phyloP scores from a whole-genome alignment of 192 early-diverging fungal genomes.

The Coemansia sp. region DNA sequence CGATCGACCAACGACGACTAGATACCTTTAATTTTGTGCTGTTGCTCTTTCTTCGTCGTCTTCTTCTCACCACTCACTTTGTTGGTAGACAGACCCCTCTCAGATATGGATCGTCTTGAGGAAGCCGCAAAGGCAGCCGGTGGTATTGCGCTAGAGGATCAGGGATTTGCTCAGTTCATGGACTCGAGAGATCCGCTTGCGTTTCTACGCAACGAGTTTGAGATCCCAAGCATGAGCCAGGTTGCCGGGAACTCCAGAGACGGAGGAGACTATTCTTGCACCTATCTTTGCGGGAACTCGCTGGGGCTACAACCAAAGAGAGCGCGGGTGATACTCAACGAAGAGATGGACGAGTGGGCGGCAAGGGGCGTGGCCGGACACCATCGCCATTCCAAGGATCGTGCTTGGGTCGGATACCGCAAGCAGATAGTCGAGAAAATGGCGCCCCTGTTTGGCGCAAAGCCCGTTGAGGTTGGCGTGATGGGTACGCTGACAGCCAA shows the following conservation, averaged over 20 bases:
- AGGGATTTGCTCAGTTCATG: conserved; percentile 60
- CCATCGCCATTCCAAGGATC: conserved; percentile 76
- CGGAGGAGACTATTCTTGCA: conserved; percentile 46
- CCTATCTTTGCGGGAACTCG: conserved; percentile 95
- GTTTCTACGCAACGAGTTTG: conserved; percentile 68
- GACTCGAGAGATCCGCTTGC: conserved; percentile 64
- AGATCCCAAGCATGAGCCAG: conserved; percentile 61
- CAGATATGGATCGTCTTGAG: conserved; percentile 31
- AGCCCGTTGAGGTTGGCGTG: conserved; percentile 71
- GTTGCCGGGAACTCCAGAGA: conserved; percentile 33
- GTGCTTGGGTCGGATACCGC: conserved; percentile 88
- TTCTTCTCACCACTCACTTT: not conserved
- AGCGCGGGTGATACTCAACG: conserved; percentile 65
- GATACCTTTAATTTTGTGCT: not conserved
- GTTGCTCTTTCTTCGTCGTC: not conserved
- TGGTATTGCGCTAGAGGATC: conserved; percentile 24
- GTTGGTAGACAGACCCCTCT: not conserved
- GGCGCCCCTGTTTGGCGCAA: conserved; percentile 76
- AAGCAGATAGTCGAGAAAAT: conserved; percentile 70
- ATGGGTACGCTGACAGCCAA: conserved; percentile 95
- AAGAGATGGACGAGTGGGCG: conserved; percentile 93
- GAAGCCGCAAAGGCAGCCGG: conserved; percentile 17
- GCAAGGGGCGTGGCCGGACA: conserved; percentile 86
- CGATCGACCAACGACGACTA: not conserved
- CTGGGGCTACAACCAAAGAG: conserved; percentile 83